Base-by-base conservation (phyloP, 1,139 yeast genomes). In the Yamadazyma sp. region DNA sequence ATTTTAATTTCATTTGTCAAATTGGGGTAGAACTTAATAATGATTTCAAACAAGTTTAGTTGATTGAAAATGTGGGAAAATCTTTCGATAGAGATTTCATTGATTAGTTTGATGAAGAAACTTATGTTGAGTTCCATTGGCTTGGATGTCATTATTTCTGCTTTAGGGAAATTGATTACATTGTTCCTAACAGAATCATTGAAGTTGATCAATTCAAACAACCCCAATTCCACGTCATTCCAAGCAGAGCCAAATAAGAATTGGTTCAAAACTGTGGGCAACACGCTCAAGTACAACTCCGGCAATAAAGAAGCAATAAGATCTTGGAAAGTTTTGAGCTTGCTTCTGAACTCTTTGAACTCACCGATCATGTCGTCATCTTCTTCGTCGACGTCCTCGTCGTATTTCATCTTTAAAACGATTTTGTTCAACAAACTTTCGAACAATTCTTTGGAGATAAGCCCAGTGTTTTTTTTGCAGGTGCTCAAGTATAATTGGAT, bases 141-240 rank as follows among this genome's bases (percentile, higher is more conserved):
- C 58, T 81, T 75, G 5, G 88, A 80, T 39, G 70, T 73, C 43
- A 69, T 64, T 34, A 86, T 76, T 59, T 83, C 79, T 22, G 69
- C 64, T 55, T 83, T 85, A 20, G 87, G 86, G 16, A 83, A 61
- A 44, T 82, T 80, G 56, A 87, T 77, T 11, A 84, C 61, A 49
- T 86, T 87, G 53, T 81, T 86, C 59, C 87, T 79, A 44, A 91
- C 70, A 42, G 87, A 79, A 47, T 91, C 98, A 41, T 91, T 83
- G 49, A 83, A 81, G 48, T 82, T 83, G 43, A 81, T 77, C 53
- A 92, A 72, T 59, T 91, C 94, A 56, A 72, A 89, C 37, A 94
- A 66, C 1, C 97, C 98, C 48, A 94, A 72, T 62, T 94, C 99
- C 24, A 87, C 71, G 29, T 77, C 79, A 53, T 87, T 78, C 98